Conservation (phyloP, 2,329 filamentous ascomycete genomes). For the Clonostachys rosea region DNA sequence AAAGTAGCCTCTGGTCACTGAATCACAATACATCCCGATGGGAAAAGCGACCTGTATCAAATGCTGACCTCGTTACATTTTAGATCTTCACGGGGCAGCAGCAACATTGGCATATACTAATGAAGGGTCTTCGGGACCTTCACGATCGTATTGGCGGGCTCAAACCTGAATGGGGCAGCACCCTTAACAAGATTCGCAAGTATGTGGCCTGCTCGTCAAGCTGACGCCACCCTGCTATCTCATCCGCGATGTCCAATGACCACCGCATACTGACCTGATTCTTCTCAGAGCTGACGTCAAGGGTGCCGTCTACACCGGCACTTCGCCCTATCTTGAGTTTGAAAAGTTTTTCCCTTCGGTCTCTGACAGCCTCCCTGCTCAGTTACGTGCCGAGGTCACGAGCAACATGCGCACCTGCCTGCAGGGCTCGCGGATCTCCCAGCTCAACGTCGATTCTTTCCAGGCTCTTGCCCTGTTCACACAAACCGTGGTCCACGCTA, state of each 20-base stretch:
- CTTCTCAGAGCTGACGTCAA: constrained; percentile 23
- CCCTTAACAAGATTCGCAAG: constrained; percentile 19
- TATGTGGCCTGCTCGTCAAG: constrained; percentile 5
- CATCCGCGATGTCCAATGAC: too few species aligned
- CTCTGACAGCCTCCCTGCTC: constrained; percentile 12
- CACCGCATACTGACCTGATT: too few species aligned
- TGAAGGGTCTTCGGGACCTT: constrained; percentile 23
- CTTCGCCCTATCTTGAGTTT: constrained; percentile 22
- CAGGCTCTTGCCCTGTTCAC: constrained; percentile 16
- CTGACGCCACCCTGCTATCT: too few species aligned
- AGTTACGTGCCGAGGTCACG: constrained; percentile 6
- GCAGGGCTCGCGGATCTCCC: constrained; percentile 10
- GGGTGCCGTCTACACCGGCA: constrained; percentile 22
- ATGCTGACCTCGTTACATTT: neutral
- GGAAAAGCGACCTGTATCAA: neutral
- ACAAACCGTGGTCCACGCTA: constrained; percentile 12
- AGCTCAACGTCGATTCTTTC: constrained; percentile 13
- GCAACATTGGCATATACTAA: constrained; percentile 30
- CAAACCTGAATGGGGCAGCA: constrained; percentile 5
- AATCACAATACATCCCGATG: neutral
- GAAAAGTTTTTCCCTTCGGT: constrained; percentile 12
- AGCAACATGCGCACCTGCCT: constrained; percentile 12
- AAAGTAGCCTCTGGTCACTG: neutral
- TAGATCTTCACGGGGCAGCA: constrained; percentile 24
- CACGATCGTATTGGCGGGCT: constrained; percentile 20